Conservation (phyloP, 148 eudicot genomes). For the Camellia sinensis region DNA sequence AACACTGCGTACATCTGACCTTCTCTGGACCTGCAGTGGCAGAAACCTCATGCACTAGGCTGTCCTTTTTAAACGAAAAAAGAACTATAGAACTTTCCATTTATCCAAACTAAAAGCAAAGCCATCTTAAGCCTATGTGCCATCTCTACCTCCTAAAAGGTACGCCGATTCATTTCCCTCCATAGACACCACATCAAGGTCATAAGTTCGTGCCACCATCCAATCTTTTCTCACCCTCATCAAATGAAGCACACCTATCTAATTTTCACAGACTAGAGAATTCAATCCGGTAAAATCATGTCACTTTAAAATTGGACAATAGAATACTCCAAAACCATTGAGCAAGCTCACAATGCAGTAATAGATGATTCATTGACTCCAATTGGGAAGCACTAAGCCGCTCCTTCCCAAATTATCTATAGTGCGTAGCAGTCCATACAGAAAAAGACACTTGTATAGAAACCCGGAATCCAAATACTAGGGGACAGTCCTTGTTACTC, state of each 20-base stretch:
- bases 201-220: neutral
- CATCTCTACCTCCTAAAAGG: neutral
- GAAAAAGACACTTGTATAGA: too few species aligned
- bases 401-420: neutral
- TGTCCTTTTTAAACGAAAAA: neutral
- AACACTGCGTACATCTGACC: too few species aligned
- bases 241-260: neutral
- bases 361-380: conserved; percentile 1
- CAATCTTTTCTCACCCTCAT: neutral
- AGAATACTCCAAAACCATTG: neutral
- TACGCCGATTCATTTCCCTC: neutral
- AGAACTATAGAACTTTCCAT: neutral
- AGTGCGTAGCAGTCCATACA: too few species aligned
- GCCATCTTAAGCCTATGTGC: neutral
- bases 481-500: too few species aligned
- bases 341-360: neutral
- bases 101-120: neutral
- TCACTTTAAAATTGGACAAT: neutral
- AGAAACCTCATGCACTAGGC: neutral
- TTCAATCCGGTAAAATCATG: neutral
- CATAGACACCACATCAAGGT: too few species aligned
- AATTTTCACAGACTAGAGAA: neutral
- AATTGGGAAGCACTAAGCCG: neutral
- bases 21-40: neutral
- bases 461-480: too few species aligned